Conservation (phyloP, 2,329 filamentous ascomycete species). For the Tothia fuscella region DNA sequence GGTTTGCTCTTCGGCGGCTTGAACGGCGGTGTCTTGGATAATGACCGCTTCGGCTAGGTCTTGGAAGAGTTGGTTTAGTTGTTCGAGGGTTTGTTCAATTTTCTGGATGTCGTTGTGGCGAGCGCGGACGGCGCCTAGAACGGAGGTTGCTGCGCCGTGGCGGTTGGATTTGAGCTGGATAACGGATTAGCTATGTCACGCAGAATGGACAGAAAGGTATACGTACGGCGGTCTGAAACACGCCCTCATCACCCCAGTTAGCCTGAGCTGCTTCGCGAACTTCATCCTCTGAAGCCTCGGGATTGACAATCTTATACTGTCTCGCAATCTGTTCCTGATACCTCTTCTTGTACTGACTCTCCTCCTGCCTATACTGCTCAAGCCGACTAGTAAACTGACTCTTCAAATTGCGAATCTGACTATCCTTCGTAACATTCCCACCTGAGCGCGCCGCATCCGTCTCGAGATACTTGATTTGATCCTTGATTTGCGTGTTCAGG, state of each 20-base stretch:
- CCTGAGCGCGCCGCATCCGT: slow-evolving; percentile 54
- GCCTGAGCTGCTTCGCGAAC: slow-evolving; percentile 55
- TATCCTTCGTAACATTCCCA: slow-evolving; percentile 54
- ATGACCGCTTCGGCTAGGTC: slow-evolving; percentile 65
- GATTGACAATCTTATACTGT: slow-evolving; percentile 73
- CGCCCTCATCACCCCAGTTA: slow-evolving; percentile 66
- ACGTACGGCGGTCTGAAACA: slow-evolving; percentile 72
- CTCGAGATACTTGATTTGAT: slow-evolving; percentile 67
- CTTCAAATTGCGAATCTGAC: slow-evolving; percentile 58
- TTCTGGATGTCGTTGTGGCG: slow-evolving; percentile 74
- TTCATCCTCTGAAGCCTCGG: slow-evolving; percentile 63
- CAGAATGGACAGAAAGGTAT: background rate
- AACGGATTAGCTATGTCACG: background rate
- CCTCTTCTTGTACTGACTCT: slow-evolving; percentile 56
- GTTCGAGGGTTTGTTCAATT: slow-evolving; percentile 63
- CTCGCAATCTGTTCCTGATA: slow-evolving; percentile 69
- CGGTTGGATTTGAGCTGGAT: slow-evolving; percentile 63
- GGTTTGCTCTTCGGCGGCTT: slow-evolving; percentile 52
- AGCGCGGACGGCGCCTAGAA: slow-evolving; percentile 67
- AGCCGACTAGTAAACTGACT: slow-evolving; percentile 60
- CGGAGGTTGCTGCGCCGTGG: slow-evolving; percentile 57
- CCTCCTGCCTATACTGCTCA: slow-evolving; percentile 57
- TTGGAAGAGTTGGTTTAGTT: slow-evolving; percentile 59
- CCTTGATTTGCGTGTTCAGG: slow-evolving; percentile 63
- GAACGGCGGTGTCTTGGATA: slow-evolving; percentile 54